phyloP scores from a whole-genome alignment of 1,284 basidiomycete genomes.

The Ceratorhiza oryzae-sativae region DNA sequence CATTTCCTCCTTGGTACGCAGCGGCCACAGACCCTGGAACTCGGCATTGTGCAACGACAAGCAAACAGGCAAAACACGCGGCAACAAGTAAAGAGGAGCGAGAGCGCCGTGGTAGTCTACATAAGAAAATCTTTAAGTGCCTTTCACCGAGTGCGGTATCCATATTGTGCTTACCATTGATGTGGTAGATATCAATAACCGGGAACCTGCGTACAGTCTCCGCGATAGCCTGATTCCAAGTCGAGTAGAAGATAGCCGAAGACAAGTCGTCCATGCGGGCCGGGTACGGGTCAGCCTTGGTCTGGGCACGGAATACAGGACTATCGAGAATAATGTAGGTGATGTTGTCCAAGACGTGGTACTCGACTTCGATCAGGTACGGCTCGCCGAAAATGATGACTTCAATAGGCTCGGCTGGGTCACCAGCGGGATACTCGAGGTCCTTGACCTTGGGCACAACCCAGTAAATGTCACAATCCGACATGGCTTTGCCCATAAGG shows the following conservation, averaged over 20 bases:
- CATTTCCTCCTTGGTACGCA: constrained; percentile 95
- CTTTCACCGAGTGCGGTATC: too few relatives aligned
- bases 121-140: neutral
- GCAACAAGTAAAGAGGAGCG: constrained; percentile 86
- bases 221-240: constrained; percentile 95
- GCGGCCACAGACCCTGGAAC: constrained; percentile 94
- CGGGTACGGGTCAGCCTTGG: constrained; percentile 91
- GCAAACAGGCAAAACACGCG: constrained; percentile 87
- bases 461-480: constrained; percentile 92
- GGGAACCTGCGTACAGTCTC: constrained; percentile 84
- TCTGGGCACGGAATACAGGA: constrained; percentile 93
- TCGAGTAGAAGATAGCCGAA: constrained; percentile 95
- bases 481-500: constrained; percentile 96
- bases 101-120: constrained; percentile 89
- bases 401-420: constrained; percentile 89
- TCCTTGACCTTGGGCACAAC: constrained; percentile 93
- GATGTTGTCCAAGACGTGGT: constrained; percentile 89
- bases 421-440: constrained; percentile 87
- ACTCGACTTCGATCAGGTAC: constrained; percentile 93
- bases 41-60: constrained; percentile 95
- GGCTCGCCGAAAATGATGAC: constrained; percentile 95
- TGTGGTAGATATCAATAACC: constrained; percentile 86
- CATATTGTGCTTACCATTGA: too few relatives aligned
- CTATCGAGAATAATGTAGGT: constrained; percentile 92
- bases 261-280: constrained; percentile 95